Conservation (phyloP, 768 basidiomycete genomes). For the Phlebiopsis flavidoalba region DNA sequence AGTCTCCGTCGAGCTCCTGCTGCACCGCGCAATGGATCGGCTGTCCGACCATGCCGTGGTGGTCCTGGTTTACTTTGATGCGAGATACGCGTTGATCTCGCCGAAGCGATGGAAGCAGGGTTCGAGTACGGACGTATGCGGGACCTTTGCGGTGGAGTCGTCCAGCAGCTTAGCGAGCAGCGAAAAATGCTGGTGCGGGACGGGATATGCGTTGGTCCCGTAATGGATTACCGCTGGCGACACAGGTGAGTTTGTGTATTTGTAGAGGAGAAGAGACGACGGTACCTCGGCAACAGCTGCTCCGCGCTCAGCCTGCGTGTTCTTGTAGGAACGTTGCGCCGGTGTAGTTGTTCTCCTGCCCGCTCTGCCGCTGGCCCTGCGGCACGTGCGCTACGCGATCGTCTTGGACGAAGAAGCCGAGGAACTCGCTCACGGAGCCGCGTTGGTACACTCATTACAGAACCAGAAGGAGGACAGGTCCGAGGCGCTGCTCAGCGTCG, state of each 20-base stretch:
- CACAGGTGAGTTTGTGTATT: no score
- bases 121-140: constrained; percentile 62
- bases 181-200: constrained; percentile 94
- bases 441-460: constrained; percentile 87
- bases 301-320: constrained; percentile 84
- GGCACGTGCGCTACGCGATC: constrained; percentile 77
- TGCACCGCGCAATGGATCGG: constrained; percentile 98
- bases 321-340: constrained; percentile 95
- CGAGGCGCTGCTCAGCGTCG: constrained; percentile 58
- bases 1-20: constrained; percentile 97
- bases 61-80: constrained; percentile 98
- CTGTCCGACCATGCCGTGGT: constrained; percentile 93
- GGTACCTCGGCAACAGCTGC: constrained; percentile 77
- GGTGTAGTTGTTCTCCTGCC: constrained; percentile 90
- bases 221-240: constrained; percentile 78
- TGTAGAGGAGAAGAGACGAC: constrained; percentile 20
- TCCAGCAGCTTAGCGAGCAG: constrained; percentile 90
- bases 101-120: constrained; percentile 69
- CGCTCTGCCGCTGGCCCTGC: constrained; percentile 85
- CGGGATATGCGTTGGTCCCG: constrained; percentile 96
- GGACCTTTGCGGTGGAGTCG: constrained; percentile 81
- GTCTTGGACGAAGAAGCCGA: constrained; percentile 91
- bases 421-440: constrained; percentile 84
- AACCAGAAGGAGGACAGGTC: constrained; percentile 92
- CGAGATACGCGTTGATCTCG: constrained; percentile 68